Evolutionary conservation across 1,139 yeast species (phyloP).

Genomic region (Diutina pseudorugosa): DNA sequence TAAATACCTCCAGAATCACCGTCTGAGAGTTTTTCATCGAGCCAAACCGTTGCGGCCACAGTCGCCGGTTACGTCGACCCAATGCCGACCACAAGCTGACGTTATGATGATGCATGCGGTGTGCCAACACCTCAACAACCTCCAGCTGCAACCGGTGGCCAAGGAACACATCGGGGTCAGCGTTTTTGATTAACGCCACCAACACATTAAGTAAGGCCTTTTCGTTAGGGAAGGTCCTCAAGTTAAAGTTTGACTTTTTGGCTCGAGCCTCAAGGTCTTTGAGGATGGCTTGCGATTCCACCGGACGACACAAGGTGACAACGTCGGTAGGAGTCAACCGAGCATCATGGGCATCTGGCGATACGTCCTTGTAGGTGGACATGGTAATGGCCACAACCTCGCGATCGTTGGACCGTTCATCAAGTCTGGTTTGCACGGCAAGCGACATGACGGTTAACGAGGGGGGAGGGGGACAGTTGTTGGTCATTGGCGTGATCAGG

Average conservation of each 20-base stretch:
- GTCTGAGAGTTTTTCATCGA: neutral
- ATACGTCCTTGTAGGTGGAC: slow-evolving; percentile 52
- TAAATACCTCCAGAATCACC: slow-evolving; percentile 44
- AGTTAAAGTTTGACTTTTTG: slow-evolving; percentile 26
- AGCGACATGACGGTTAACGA: slow-evolving; percentile 58
- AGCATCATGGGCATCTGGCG: slow-evolving; percentile 63
- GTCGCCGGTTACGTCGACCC: slow-evolving; percentile 68
- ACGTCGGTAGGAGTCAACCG: slow-evolving; percentile 41
- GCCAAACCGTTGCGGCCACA: slow-evolving; percentile 41
- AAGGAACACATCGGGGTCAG: slow-evolving; percentile 83
- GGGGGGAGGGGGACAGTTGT: slow-evolving; percentile 38
- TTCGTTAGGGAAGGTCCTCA: slow-evolving; percentile 61
- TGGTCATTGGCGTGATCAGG: slow-evolving; percentile 27
- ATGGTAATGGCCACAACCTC: slow-evolving; percentile 79
- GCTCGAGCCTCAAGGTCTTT: neutral
- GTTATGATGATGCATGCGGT: slow-evolving; percentile 64
- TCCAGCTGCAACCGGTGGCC: slow-evolving; percentile 82
- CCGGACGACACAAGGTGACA: slow-evolving; percentile 68
- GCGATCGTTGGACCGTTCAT: slow-evolving; percentile 59
- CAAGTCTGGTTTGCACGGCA: slow-evolving; percentile 71
- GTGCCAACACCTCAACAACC: slow-evolving; percentile 69
- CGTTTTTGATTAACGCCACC: slow-evolving; percentile 53
- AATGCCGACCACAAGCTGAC: slow-evolving; percentile 70
- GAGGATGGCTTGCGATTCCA: slow-evolving; percentile 28
- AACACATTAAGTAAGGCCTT: slow-evolving; percentile 61